Conservation (phyloP, 2,329 filamentous ascomycete species). For the Verticillium isaacii region DNA sequence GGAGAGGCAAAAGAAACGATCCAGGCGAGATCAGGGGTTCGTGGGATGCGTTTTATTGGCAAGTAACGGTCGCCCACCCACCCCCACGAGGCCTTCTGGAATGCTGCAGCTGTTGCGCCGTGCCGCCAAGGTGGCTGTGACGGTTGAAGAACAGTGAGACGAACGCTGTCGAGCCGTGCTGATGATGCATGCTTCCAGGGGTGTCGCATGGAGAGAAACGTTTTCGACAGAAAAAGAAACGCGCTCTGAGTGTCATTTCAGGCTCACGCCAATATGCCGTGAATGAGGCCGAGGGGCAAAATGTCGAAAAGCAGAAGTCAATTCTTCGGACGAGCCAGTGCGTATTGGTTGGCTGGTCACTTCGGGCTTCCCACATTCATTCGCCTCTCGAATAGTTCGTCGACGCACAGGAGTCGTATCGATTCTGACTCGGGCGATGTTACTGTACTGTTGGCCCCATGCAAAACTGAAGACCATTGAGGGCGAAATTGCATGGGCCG, state of each 20-base stretch:
- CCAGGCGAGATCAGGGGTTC: not conserved
- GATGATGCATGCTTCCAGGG: not conserved
- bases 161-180: not conserved
- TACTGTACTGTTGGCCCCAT: not conserved
- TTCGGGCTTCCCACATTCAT: not conserved
- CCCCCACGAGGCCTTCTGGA: not conserved
- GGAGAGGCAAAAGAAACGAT: not conserved
- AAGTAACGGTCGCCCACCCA: not conserved
- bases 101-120: not conserved
- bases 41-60: not conserved
- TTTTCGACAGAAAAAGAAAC: not conserved
- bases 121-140: not conserved
- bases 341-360: not conserved
- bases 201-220: not conserved
- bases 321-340: not conserved
- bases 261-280: not conserved
- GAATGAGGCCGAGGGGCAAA: not conserved
- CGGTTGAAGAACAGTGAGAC: not conserved
- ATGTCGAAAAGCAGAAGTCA: not conserved
- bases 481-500: not conserved
- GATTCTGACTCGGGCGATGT: not conserved
- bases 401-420: not conserved
- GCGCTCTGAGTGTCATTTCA: not conserved
- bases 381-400: not conserved
- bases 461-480: not conserved